Evolutionary conservation across 768 basidiomycete species (phyloP).

Genomic region (Termitomyces sp.): DNA sequence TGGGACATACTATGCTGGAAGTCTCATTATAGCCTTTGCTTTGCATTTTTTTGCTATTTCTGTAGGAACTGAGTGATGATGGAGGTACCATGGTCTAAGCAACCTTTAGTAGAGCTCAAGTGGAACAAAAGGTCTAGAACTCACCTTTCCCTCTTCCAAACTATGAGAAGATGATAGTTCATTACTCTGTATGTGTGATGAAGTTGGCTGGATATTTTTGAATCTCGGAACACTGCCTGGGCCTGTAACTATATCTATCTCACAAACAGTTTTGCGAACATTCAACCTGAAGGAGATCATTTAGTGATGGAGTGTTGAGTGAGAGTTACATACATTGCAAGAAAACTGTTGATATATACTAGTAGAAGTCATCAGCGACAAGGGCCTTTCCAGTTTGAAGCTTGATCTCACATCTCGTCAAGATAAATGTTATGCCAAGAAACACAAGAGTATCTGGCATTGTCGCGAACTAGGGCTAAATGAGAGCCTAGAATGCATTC

Average conservation of each 20-base stretch:
- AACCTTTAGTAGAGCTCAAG: not conserved
- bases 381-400: not conserved
- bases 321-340: conserved; percentile 23
- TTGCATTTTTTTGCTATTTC: not conserved
- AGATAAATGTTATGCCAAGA: conserved; percentile 17
- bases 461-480: conserved; percentile 7
- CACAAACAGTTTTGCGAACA: conserved; percentile 17
- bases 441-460: conserved; percentile 20
- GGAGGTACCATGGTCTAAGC: conserved; percentile 7
- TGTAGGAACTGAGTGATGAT: not conserved
- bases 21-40: not conserved
- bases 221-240: conserved; percentile 13
- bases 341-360: conserved; percentile 31
- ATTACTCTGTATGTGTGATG: conserved; percentile 2
- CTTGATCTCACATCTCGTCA: conserved; percentile 16
- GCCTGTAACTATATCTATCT: conserved; percentile 6
- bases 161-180: not conserved
- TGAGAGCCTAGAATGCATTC: not conserved
- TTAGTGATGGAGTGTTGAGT: not conserved
- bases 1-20: too few relatives aligned
- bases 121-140: not conserved
- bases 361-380: not conserved
- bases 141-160: conserved; percentile 10
- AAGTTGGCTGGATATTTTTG: conserved; percentile 15
- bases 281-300: conserved; percentile 17